Base-by-base conservation (phyloP, 2,329 filamentous ascomycete species). In the Aureobasidium sp. region DNA sequence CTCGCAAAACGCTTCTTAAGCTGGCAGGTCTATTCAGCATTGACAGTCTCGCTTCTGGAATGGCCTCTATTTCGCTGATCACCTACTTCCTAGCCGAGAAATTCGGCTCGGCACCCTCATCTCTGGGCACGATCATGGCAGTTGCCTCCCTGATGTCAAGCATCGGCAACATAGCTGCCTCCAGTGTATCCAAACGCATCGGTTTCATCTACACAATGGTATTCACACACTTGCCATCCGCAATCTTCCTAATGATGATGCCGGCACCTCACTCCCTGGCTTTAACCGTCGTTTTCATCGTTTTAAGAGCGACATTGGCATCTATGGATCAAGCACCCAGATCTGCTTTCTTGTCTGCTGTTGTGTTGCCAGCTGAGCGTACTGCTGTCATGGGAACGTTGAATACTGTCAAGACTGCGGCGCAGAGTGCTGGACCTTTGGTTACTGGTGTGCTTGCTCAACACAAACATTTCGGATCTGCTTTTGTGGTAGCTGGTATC, bases 241-340 rank as follows among this genome's bases (percentile, higher is more conserved):
- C 87, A 8, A 73, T 90, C 30, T 86, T 85, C 65, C 79, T 65
- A 2, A 76, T 82, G 15, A 72, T 90, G 25, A 83, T 90, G 27
- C 83, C 85, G 0, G 67, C 86, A 0, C 84, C 86, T 0, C 71
- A 75, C 25, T 76, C 78, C 3, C 73, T 85, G 0, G 76, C 76
- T 11, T 64, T 85, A 5, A 80, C 86, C 0, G 77, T 89, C 49
- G 71, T 78, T 0, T 82, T 90, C 61, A 76, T 90, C 11, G 71
- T 87, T 16, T 75, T 87, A 11, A 81, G 88, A 8, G 79, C 86
- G 0, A 84, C 82, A 63, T 81, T 82, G 0, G 81, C 84, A 61
- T 84, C 78, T 53, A 91, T 91, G 87, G 88, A 91, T 66, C 80
- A 83, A 27, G 87, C 86, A 0, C 88, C 88, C 0, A 81, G 87